Percentiles rank a stretch among this genome's conserved stretches.
Conservation (phyloP, 2,329 filamentous ascomycete species). For the Curvularia sp. region DNA sequence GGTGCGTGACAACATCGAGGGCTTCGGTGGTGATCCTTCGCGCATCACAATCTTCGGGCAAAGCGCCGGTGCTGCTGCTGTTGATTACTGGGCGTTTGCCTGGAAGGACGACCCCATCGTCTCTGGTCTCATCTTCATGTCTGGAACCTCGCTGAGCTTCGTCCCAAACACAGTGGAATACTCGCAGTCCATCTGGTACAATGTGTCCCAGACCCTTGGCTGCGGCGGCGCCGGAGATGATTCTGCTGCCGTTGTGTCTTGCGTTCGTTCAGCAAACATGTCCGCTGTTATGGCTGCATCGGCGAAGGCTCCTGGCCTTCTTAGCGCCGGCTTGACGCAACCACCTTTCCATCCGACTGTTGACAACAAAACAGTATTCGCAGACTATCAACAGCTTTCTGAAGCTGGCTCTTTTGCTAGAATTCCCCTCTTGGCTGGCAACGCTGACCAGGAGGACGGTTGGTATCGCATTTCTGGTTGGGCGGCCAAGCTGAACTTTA, state of each 20-base stretch:
- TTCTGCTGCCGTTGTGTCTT: conserved; percentile 41
- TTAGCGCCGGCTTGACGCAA: conserved; percentile 33
- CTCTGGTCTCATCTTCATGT: conserved; percentile 57
- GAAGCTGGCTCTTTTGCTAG: conserved; percentile 33
- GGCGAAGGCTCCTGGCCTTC: conserved; percentile 35
- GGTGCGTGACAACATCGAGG: conserved; percentile 51
- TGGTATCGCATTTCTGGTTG: conserved; percentile 40
- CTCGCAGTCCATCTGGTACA: conserved; percentile 41
- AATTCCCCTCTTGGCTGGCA: conserved; percentile 35
- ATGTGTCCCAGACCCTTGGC: conserved; percentile 50
- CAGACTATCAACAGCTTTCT: conserved; percentile 37
- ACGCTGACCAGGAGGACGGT: conserved; percentile 36
- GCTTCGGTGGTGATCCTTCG: conserved; percentile 52
- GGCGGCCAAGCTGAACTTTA: conserved; percentile 30
- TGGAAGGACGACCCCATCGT: conserved; percentile 59
- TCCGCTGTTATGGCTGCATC: conserved; percentile 34
- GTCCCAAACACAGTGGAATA: conserved; percentile 36
- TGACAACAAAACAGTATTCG: conserved; percentile 42
- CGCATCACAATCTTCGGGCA: conserved; percentile 53
- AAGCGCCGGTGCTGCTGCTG: conserved; percentile 50
- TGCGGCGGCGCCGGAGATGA: conserved; percentile 41
- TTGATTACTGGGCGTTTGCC: conserved; percentile 60
- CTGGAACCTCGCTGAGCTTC: conserved; percentile 54
- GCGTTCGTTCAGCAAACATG: conserved; percentile 45
- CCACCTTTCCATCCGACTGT: conserved; percentile 44